Evolutionary conservation across 352 stramenopile genomes (phyloP), one percentile per base, ranked within the genome.

Genomic region (Pythium brachiatum): DNA sequence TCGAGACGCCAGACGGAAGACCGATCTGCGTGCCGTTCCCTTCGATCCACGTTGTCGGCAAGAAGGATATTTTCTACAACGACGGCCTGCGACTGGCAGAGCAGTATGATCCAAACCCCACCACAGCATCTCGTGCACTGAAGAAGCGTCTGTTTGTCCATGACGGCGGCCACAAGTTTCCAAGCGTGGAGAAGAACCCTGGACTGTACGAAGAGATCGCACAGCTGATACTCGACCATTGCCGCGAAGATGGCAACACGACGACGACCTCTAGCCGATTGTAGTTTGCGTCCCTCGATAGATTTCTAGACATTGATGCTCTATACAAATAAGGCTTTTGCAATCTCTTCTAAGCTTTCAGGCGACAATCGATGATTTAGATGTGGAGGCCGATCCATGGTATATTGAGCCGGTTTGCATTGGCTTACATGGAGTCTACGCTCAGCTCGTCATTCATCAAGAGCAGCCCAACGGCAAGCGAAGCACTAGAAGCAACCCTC

Each of bases 1-100:
- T 88, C 48, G 76, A 81, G 44, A 70, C 69, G 0, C 53, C 64
- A 0, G 65, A 82, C 38, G 68, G 71, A 4, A 60, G 53, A 11
- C 62, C 60, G 13, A 64, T 66, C 12, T 60, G 67, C 43, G 68
- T 87, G 31, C 76, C 79, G 20, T 75, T 84, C 21, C 75, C 79
- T 36, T 89, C 82, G 27, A 80, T 91, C 43, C 81, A 89, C 64
- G 71, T 91, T 25, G 32, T 86, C 7, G 81, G 81, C 21, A 84
- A 85, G 62, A 73, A 72, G 57, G 81, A 88, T 41, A 67, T 73
- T 15, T 77, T 83, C 64, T 75, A 71, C 23, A 47, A 62, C 5
- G 69, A 72, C 12, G 75, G 72, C 39, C 56, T 75, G 38, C 72
- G 82, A 7, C 71, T 89, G 50, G 62, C 68, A 0, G 48, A 63